Percentiles rank a stretch among this genome's conserved stretches.
Evolutionary conservation across 345 rosid species (phyloP).

Genomic region (Lenwebbia sp.): DNA sequence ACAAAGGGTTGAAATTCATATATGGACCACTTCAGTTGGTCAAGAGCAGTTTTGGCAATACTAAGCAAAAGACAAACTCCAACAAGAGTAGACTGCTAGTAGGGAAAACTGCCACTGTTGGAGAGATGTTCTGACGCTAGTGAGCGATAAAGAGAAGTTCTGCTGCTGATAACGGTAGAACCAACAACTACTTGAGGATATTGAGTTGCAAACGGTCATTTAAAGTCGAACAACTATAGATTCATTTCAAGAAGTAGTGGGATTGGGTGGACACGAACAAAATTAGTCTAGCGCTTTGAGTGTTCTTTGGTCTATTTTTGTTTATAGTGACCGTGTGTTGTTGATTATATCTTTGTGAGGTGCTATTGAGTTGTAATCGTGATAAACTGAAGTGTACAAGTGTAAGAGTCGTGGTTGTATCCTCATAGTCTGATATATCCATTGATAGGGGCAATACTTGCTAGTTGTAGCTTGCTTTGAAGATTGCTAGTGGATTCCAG

Average conservation of each 20-base stretch:
- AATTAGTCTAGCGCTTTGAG: background rate
- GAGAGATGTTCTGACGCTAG: background rate
- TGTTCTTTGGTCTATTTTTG: background rate
- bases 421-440: no score
- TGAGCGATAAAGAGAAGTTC: background rate
- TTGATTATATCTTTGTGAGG: background rate
- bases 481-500: background rate
- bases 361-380: no score
- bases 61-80: background rate
- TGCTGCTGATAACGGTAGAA: background rate
- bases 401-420: no score
- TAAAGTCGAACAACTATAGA: background rate
- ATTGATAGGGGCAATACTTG: background rate
- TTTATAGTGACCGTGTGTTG: background rate
- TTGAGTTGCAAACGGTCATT: background rate
- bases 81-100: background rate
- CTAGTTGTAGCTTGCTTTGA: background rate
- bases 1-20: background rate
- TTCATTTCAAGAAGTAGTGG: background rate
- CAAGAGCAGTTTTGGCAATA: background rate
- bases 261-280: background rate
- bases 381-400: background rate
- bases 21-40: background rate
- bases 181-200: background rate
- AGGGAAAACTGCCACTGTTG: background rate